Evolutionary conservation across 352 stramenopile genomes (phyloP).

Genomic region (Saprolegnia diclina): DNA sequence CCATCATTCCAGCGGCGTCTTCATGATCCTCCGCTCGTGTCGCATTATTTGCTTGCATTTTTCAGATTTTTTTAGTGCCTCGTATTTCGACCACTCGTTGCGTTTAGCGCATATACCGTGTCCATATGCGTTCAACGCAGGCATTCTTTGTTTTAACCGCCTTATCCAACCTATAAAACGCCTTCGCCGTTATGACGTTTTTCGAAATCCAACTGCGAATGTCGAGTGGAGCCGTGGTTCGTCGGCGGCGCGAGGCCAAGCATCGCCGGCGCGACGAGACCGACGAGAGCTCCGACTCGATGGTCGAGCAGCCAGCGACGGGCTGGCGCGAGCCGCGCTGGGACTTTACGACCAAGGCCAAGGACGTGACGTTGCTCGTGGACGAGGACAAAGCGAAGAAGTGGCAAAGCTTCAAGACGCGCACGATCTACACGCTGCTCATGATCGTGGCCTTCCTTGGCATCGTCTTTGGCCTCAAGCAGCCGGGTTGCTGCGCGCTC

Average conservation of each 20-base stretch:
- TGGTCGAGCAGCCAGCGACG: background rate
- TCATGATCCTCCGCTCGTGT: background rate
- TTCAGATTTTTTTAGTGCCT: no score
- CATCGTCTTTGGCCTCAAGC: slow-evolving; percentile 31
- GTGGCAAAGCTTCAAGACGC: slow-evolving; percentile 27
- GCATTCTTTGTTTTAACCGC: no score
- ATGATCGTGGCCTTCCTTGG: slow-evolving; percentile 33
- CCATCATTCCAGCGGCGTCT: background rate
- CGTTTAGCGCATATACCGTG: no score
- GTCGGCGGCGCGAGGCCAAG: background rate
- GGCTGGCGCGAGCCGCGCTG: slow-evolving; percentile 14
- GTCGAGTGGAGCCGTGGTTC: background rate
- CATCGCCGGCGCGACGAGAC: background rate
- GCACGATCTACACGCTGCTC: slow-evolving; percentile 30
- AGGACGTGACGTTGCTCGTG: slow-evolving; percentile 28
- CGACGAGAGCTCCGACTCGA: background rate
- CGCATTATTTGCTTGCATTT: background rate
- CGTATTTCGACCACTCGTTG: no score
- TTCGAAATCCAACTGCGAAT: background rate
- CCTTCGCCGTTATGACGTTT: no score
- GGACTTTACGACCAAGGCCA: slow-evolving; percentile 15
- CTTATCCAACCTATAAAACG: no score
- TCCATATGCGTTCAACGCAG: no score
- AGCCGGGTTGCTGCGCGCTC: slow-evolving; percentile 30
- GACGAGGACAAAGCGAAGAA: slow-evolving; percentile 27